Conservation (phyloP, 306 rosid species). For the Parietaria judaica region DNA sequence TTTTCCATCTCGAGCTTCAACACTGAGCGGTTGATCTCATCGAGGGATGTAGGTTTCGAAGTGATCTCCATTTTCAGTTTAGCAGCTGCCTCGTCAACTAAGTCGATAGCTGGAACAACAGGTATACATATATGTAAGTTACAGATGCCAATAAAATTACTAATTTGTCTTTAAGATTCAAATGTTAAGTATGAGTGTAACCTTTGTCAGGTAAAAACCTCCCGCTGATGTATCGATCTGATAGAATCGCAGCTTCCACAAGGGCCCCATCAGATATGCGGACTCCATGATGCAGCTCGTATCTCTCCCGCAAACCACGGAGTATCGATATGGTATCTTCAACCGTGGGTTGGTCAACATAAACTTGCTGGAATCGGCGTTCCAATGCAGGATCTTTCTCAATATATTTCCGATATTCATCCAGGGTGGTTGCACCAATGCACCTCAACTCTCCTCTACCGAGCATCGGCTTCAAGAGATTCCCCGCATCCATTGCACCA, state of each 20-base stretch:
- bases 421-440: conserved; percentile 94
- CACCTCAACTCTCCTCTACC: conserved; percentile 97
- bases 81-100: conserved; percentile 99
- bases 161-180: background rate
- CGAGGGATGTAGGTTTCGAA: conserved; percentile 90
- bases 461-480: conserved; percentile 98
- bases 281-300: conserved; percentile 96
- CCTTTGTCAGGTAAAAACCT: conserved; percentile 98
- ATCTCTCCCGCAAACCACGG: conserved; percentile 93
- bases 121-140: conserved; percentile 14
- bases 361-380: conserved; percentile 97
- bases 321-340: conserved; percentile 83
- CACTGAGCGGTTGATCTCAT: conserved; percentile 93
- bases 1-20: conserved; percentile 97
- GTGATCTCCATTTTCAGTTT: conserved; percentile 98
- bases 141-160: background rate
- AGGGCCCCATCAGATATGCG: conserved; percentile 96
- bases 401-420: conserved; percentile 88
- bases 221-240: conserved; percentile 97
- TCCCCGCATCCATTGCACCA: conserved; percentile 99
- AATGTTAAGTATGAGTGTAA: conserved; percentile 16
- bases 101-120: conserved; percentile 74
- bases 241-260: conserved; percentile 92
- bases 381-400: conserved; percentile 99
- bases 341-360: conserved; percentile 90